Evolutionary conservation across 2,329 filamentous ascomycete genomes (phyloP).

Genomic region (Calonectria hongkongensis): DNA sequence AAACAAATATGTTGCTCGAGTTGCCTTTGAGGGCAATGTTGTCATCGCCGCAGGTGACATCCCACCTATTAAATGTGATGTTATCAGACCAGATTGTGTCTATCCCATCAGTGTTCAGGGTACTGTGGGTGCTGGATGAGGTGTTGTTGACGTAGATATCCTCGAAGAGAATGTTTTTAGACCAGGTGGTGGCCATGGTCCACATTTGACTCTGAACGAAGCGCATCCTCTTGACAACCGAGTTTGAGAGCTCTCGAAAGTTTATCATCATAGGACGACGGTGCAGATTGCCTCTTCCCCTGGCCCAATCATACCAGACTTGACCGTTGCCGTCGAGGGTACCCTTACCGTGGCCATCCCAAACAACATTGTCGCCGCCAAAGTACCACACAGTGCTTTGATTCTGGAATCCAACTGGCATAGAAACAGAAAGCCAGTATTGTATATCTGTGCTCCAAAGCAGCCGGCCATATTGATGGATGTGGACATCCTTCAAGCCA

Average conservation of each 20-base stretch:
- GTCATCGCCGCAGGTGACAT: constrained; percentile 57
- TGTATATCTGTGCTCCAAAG: constrained; percentile 64
- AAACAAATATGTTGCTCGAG: constrained; percentile 71
- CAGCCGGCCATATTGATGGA: constrained; percentile 27
- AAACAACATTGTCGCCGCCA: constrained; percentile 70
- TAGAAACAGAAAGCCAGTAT: constrained; percentile 72
- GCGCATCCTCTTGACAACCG: constrained; percentile 66
- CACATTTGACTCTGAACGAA: constrained; percentile 78
- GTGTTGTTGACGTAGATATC: constrained; percentile 74
- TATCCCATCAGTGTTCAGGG: constrained; percentile 64
- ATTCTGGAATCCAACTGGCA: constrained; percentile 73
- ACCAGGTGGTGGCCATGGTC: constrained; percentile 72
- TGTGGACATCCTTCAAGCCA: constrained; percentile 17
- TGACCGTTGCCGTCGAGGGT: constrained; percentile 77
- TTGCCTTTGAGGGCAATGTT: constrained; percentile 74
- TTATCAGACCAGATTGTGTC: constrained; percentile 73
- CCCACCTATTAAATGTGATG: constrained; percentile 71
- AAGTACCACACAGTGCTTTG: constrained; percentile 73
- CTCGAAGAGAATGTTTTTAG: constrained; percentile 66
- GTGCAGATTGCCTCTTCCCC: constrained; percentile 66
- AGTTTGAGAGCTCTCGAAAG: constrained; percentile 65
- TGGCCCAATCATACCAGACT: constrained; percentile 73
- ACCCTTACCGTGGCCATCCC: constrained; percentile 70
- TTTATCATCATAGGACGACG: constrained; percentile 72
- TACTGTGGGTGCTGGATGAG: constrained; percentile 56